phyloP scores from a whole-genome alignment of 805 yeast species.

The Spathaspora gorwiae region DNA sequence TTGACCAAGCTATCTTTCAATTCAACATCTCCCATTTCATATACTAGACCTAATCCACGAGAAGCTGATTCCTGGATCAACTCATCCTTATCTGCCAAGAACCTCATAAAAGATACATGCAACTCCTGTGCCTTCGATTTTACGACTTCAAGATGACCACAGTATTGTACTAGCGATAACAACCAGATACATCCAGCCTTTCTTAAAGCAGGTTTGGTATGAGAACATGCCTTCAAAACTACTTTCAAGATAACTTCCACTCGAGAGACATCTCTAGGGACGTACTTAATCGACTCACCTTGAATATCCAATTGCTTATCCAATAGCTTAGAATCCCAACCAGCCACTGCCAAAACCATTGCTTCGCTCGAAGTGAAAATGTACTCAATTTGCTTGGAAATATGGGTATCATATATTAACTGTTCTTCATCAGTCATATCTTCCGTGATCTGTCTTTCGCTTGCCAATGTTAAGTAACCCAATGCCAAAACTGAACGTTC shows the following conservation, averaged over 20 bases:
- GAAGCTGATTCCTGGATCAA: constrained; percentile 90
- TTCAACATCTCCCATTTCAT: constrained; percentile 67
- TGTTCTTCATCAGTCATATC: constrained; percentile 35
- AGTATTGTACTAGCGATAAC: constrained; percentile 71
- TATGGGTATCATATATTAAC: constrained; percentile 52
- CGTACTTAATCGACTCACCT: constrained; percentile 18
- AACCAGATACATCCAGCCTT: constrained; percentile 84
- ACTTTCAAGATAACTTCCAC: constrained; percentile 37
- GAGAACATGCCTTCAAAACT: constrained; percentile 49
- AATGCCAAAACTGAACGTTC: constrained; percentile 57
- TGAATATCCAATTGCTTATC: constrained; percentile 52
- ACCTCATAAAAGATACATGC: constrained; percentile 72
- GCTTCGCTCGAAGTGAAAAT: constrained; percentile 84
- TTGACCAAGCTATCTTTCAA: constrained; percentile 70
- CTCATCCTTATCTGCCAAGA: constrained; percentile 78
- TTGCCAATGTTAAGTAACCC: constrained; percentile 48
- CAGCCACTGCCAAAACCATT: constrained; percentile 61
- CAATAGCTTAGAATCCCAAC: constrained; percentile 66
- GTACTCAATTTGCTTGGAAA: constrained; percentile 68
- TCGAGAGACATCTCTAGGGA: constrained; percentile 16
- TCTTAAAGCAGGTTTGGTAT: constrained; percentile 70
- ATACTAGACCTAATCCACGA: constrained; percentile 77
- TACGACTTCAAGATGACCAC: constrained; percentile 46
- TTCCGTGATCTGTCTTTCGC: constrained; percentile 11
- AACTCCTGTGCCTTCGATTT: constrained; percentile 48